Evolutionary conservation across 345 rosid genomes (phyloP).

Genomic region (Lepidium sativum): DNA sequence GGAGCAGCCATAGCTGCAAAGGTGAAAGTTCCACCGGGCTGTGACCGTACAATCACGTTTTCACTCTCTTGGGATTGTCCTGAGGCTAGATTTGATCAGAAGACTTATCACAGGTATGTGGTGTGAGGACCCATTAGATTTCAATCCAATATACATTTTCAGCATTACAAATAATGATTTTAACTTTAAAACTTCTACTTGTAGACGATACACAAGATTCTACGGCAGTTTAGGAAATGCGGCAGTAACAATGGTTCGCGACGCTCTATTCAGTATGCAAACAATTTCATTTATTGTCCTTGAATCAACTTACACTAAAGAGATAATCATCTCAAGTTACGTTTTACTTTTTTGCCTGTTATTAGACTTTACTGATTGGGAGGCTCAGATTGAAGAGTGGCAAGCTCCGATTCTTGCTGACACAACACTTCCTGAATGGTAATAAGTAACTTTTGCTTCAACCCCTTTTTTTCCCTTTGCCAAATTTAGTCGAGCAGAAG

Average conservation of each 20-base stretch:
- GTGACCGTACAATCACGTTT: slow-evolving; percentile 57
- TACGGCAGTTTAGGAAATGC: slow-evolving; percentile 72
- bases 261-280: slow-evolving; percentile 65
- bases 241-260: slow-evolving; percentile 70
- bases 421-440: slow-evolving; percentile 82
- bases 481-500: neutral
- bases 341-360: neutral
- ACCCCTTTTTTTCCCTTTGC: neutral
- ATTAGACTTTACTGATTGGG: slow-evolving; percentile 64
- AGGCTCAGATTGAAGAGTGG: slow-evolving; percentile 82
- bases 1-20: slow-evolving; percentile 94
- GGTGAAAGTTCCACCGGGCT: slow-evolving; percentile 57
- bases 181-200: neutral
- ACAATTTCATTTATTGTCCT: neutral
- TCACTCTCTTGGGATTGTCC: slow-evolving; percentile 96
- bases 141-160: neutral
- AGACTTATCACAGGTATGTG: slow-evolving; percentile 69
- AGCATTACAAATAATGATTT: neutral
- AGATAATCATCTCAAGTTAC: neutral
- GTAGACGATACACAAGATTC: slow-evolving; percentile 88
- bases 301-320: neutral
- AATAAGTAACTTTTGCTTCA: neutral
- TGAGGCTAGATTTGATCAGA: slow-evolving; percentile 57
- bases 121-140: neutral
- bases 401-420: slow-evolving; percentile 89